Base-by-base conservation (phyloP, 2,329 filamentous ascomycete genomes). In the Sporothrix dimorphospora region DNA sequence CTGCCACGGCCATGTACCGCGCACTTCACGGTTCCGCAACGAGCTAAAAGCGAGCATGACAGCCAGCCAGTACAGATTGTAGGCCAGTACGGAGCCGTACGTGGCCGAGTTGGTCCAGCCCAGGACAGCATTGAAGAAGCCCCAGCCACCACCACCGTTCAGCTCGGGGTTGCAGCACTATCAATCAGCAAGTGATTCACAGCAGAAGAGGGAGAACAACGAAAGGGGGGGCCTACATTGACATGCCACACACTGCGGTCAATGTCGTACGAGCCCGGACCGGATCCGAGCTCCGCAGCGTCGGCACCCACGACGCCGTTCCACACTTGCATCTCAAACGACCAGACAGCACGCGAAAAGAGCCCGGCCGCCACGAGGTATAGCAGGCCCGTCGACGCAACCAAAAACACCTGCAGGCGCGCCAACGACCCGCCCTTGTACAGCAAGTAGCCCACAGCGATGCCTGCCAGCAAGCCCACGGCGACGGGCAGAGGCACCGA, bases 31-130 rank as follows among this genome's bases (percentile, higher is more conserved):
- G 30, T 55, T 57, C n/a, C 51, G 34, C 47, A 69, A 19, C 30
- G 66, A 53, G 1, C 24, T 21, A 65, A 75, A 75, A 0, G 68
- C 69, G 1, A 65, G 24, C 5, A 75, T 72, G 19, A 74, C 70
- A 19, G 59, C 68, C 69, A 95, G 81, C 94, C 94, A 97, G 83
- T 97, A 97, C 16, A 96, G 74, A 79, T 97, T 97, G 83, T 97
- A 97, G 0, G 92, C 90, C 74, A 97, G 89, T 73, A 97, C 92
- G 0, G 92, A 94, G 61, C 94, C 93, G 76, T 94, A 93, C 0
- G 94, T 97, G 3, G 93, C 94, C 19, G 92, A 93, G 82, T 97
- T 97, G 73, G 90, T 88, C 94, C 94, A 97, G 71, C 94, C 94
- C 7, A 97, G 85, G 69, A 97, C 85, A 72, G 92, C 90, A 76